phyloP scores from a whole-genome alignment of 345 rosid genomes.

The Populus ilicifolia region DNA sequence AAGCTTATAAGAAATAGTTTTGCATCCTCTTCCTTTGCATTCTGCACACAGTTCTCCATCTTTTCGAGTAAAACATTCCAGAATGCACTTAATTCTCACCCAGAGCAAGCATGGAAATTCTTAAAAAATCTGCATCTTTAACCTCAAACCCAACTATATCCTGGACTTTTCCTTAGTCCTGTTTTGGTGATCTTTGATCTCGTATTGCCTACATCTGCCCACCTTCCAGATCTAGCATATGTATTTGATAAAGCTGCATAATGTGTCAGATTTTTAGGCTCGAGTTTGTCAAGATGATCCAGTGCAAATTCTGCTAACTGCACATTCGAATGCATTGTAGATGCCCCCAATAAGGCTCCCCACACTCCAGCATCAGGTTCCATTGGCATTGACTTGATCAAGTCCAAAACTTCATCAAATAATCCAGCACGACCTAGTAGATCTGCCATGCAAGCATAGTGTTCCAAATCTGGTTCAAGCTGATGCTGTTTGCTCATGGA shows the following conservation, averaged over 20 bases:
- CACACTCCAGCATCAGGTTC: slow-evolving; percentile 57
- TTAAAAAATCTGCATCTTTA: neutral
- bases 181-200: slow-evolving; percentile 33
- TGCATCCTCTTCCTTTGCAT: no score
- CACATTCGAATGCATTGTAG: slow-evolving; percentile 48
- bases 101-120: slow-evolving; percentile 2
- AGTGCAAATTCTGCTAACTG: slow-evolving; percentile 46
- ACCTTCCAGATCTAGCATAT: slow-evolving; percentile 37
- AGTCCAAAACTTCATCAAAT: slow-evolving; percentile 39
- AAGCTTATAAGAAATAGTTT: no score
- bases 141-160: slow-evolving; percentile 53
- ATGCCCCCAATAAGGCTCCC: slow-evolving; percentile 57
- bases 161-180: slow-evolving; percentile 39
- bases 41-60: no score
- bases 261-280: slow-evolving; percentile 50
- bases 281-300: slow-evolving; percentile 46
- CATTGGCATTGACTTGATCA: slow-evolving; percentile 46
- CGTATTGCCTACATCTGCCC: slow-evolving; percentile 38
- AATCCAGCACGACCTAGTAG: slow-evolving; percentile 58
- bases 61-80: no score
- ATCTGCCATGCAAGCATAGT: slow-evolving; percentile 65
- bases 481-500: slow-evolving; percentile 39
- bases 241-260: slow-evolving; percentile 31
- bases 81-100: slow-evolving; percentile 1
- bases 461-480: slow-evolving; percentile 37